Conservation (phyloP, 1,139 yeast species). For the Yamadazyma diospyri region DNA sequence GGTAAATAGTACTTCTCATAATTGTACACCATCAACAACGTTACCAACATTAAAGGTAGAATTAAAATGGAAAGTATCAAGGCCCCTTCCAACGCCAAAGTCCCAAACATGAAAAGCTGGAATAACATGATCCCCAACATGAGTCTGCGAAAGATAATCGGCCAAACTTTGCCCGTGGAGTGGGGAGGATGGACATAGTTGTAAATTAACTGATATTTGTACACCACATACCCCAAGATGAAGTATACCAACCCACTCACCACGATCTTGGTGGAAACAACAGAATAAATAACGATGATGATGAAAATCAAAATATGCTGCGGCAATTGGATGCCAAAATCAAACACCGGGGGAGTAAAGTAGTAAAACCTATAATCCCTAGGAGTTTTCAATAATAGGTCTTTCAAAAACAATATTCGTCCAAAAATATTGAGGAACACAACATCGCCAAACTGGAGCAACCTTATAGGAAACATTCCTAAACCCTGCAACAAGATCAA, state of each 20-base stretch:
- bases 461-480: conserved; percentile 73
- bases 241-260: conserved; percentile 62
- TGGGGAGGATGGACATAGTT: conserved; percentile 71
- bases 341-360: conserved; percentile 63
- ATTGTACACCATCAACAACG: conserved; percentile 48
- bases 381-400: conserved; percentile 48
- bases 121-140: conserved; percentile 57
- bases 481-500: conserved; percentile 71
- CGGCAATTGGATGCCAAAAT: conserved; percentile 63
- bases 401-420: conserved; percentile 54
- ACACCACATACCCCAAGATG: conserved; percentile 58
- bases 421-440: conserved; percentile 50
- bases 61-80: conserved; percentile 48
- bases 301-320: conserved; percentile 63
- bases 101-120: conserved; percentile 67
- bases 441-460: conserved; percentile 53
- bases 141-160: conserved; percentile 60
- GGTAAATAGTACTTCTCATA: conserved; percentile 62
- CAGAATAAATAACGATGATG: conserved; percentile 61
- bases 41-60: conserved; percentile 50
- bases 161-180: conserved; percentile 72
- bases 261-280: conserved; percentile 63
- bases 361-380: conserved; percentile 59
- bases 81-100: conserved; percentile 63
- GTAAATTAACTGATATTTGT: conserved; percentile 63